Evolutionary conservation across 768 basidiomycete genomes (phyloP).

Genomic region (Suillus paluster): DNA sequence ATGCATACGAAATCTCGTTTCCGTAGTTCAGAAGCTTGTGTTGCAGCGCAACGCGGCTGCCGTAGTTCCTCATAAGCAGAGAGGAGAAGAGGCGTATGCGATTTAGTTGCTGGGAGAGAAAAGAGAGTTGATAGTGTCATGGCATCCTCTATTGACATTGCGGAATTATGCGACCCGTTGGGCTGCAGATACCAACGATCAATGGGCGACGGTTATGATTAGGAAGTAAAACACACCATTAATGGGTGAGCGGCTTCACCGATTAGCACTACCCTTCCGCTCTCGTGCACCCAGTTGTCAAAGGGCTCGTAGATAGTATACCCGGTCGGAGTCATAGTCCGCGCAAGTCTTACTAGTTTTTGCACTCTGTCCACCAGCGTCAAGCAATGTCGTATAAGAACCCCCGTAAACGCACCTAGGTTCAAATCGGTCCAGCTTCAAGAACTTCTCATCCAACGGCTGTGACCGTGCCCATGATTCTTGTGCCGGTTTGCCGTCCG

Average conservation of each 20-base stretch:
- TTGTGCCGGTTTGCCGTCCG: not conserved
- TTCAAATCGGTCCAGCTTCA: constrained; percentile 23
- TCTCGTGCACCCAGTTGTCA: constrained; percentile 55
- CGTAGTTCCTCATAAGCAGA: constrained; percentile 62
- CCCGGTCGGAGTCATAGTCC: constrained; percentile 28
- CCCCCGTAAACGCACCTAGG: constrained; percentile 17
- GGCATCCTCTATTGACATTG: constrained; percentile 62
- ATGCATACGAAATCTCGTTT: constrained; percentile 48
- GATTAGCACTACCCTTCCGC: constrained; percentile 52
- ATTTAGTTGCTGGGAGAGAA: constrained; percentile 46
- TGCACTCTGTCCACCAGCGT: constrained; percentile 13
- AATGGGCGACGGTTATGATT: not conserved
- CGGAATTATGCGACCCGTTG: constrained; percentile 49
- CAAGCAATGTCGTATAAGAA: not conserved
- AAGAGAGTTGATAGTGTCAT: constrained; percentile 62
- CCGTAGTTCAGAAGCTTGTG: constrained; percentile 46
- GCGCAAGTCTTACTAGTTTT: constrained; percentile 22
- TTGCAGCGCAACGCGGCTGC: constrained; percentile 47
- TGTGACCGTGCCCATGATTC: constrained; percentile 9
- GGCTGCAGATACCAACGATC: constrained; percentile 41
- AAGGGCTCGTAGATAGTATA: constrained; percentile 41
- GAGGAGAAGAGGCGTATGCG: constrained; percentile 54
- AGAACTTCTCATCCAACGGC: constrained; percentile 17
- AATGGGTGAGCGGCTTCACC: constrained; percentile 66
- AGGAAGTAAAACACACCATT: constrained; percentile 36